Conservation (phyloP, 192 early-diverging fungal genomes). For the Rhizophlyctis rosea region DNA sequence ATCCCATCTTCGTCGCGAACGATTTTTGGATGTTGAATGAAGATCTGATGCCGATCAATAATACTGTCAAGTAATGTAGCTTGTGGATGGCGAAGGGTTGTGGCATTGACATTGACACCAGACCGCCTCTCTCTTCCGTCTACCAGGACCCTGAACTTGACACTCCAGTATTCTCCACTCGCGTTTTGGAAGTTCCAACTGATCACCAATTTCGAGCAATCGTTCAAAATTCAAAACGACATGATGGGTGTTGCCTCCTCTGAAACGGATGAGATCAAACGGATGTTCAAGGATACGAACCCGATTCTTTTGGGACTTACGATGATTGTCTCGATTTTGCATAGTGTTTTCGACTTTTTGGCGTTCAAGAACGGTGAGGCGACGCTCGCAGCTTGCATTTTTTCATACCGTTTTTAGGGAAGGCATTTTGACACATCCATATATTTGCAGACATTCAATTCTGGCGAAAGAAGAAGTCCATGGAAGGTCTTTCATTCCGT, state of each 20-base stretch:
- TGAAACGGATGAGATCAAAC: constrained; percentile 78
- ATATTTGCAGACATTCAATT: constrained; percentile 72
- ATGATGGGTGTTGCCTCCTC: constrained; percentile 54
- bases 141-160: constrained; percentile 57
- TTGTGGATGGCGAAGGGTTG: not conserved
- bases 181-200: constrained; percentile 73
- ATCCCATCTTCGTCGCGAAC: constrained; percentile 70
- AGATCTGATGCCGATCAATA: constrained; percentile 66
- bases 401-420: constrained; percentile 1
- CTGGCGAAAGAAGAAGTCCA: constrained; percentile 79
- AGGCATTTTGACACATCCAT: not conserved
- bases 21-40: constrained; percentile 80
- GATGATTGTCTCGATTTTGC: constrained; percentile 71
- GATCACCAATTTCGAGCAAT: constrained; percentile 66
- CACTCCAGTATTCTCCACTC: constrained; percentile 60
- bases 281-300: constrained; percentile 89
- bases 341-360: constrained; percentile 85
- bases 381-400: constrained; percentile 10
- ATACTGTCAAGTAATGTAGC: constrained; percentile 60
- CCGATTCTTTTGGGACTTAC: constrained; percentile 75
- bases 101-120: constrained; percentile 7
- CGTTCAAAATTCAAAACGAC: constrained; percentile 53
- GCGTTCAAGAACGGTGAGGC: constrained; percentile 86
- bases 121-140: not conserved
- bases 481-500: constrained; percentile 79